phyloP scores from a whole-genome alignment of 148 eudicot genomes.

The Amaranthus cruentus region DNA sequence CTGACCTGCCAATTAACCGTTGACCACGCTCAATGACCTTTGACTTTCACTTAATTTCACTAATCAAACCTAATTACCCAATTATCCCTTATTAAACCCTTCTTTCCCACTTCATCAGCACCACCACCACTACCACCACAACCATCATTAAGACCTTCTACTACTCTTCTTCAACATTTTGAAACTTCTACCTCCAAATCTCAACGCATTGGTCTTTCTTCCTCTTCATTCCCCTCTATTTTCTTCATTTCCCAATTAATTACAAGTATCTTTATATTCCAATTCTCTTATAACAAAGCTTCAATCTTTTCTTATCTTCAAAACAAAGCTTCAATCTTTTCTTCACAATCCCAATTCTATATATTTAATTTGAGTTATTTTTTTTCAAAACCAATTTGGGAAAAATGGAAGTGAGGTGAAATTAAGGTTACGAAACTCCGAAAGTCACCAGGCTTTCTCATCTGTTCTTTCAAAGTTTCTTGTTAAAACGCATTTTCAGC shows the following conservation, averaged over 20 bases:
- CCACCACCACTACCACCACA: too few relatives aligned
- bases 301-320: background rate
- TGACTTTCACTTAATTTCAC: too few relatives aligned
- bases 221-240: constrained; percentile 13
- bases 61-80: too few relatives aligned
- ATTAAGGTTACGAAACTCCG: constrained; percentile 48
- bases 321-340: background rate
- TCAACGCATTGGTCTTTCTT: constrained; percentile 61
- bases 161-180: constrained; percentile 69
- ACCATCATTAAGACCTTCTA: constrained; percentile 9
- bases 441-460: constrained; percentile 41
- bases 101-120: too few relatives aligned
- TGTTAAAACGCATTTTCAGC: constrained; percentile 52
- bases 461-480: constrained; percentile 52
- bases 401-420: constrained; percentile 83
- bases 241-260: background rate
- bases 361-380: background rate
- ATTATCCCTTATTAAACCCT: too few relatives aligned
- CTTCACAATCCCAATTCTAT: background rate
- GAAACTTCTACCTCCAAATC: constrained; percentile 56
- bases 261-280: background rate
- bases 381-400: background rate
- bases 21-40: too few relatives aligned
- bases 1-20: too few relatives aligned
- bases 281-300: background rate